Base-by-base conservation (phyloP, 176 grass and related monocot species). In the Paspalum vaginatum region DNA sequence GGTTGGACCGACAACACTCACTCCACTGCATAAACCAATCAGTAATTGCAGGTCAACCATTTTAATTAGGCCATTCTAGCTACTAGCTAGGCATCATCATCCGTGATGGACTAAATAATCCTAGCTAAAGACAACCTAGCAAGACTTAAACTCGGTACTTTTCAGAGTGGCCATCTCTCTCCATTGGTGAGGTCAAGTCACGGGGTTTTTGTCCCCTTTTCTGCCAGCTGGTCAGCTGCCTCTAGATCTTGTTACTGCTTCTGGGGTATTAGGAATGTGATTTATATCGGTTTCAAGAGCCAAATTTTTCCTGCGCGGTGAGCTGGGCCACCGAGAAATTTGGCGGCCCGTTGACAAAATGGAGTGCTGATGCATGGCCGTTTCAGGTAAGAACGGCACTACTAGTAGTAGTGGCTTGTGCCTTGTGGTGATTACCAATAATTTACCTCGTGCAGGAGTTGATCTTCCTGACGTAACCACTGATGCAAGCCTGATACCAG, bases 11-110 rank as follows among this genome's bases (percentile, higher is more conserved):
- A 32, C 2, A 32, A 32, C 32, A 32, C 32, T 48, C n/a, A 70
- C n/a, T 46, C 66, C 67, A 48, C 67, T 70, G n/a, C 67, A 48
- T 70, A 47, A 70, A 48, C 43, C 47, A 69, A 48, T 6, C 44
- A 16, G 21, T 0, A 26, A 26, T 13, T 24, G 66, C 15, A 10
- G 5, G 15, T 8, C 66, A 47, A 47, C 42, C 66, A 69, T 45
- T 21, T n/a, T 22, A 3, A 21, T 65, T 68, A 32, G 32, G 32
- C 1, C 32, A 32, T 32, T 32, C 32, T 32, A 32, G 32, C 32
- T 32, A 32, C 32, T n/a, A n/a, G n/a, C 32, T 32, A 32, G 32
- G 32, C 32, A 32, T 32, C 32, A 32, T 32, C 32, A 32, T 32
- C 32, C 32, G 32, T 32, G 32, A 32, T 32, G 32, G 32, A 32